These are phyloP conservation scores for Cystofilobasidium capitatum DNA, from an alignment of 768 basidiomycete genomes.

Conservation along the genomic window DNA sequence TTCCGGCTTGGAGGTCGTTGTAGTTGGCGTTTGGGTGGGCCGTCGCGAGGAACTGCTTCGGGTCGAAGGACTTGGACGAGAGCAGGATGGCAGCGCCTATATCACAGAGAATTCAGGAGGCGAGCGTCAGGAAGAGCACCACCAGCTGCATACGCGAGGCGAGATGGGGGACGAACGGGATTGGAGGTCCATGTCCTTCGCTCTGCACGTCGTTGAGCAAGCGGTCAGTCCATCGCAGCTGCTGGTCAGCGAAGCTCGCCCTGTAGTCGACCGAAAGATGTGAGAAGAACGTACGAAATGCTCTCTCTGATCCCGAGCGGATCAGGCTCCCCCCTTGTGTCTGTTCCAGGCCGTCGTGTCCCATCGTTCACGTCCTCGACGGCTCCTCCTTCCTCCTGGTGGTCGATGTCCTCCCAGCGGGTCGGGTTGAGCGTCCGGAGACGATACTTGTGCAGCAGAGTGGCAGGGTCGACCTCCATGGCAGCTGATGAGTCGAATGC, in stretches of 20 bases:
- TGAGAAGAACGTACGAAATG: constrained; percentile 41
- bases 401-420: constrained; percentile 82
- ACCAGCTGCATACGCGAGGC: background rate
- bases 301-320: constrained; percentile 53
- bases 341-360: constrained; percentile 32
- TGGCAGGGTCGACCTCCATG: constrained; percentile 64
- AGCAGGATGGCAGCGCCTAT: constrained; percentile 72
- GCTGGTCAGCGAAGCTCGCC: constrained; percentile 3
- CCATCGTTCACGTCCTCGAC: constrained; percentile 47
- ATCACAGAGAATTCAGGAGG: background rate
- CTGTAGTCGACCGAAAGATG: constrained; percentile 44
- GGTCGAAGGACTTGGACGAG: constrained; percentile 89
- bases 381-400: constrained; percentile 61
- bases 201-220: constrained; percentile 7
- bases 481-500: too few species aligned
- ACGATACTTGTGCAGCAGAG: constrained; percentile 77
- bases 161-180: constrained; percentile 18
- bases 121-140: background rate
- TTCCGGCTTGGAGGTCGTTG: constrained; percentile 74
- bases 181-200: constrained; percentile 13
- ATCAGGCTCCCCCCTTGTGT: constrained; percentile 34
- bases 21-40: constrained; percentile 93
- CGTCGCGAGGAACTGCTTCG: constrained; percentile 79
- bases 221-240: constrained; percentile 23
- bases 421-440: constrained; percentile 69